Base-by-base conservation (phyloP, 345 rosid species). In the Physaria fendleri region DNA sequence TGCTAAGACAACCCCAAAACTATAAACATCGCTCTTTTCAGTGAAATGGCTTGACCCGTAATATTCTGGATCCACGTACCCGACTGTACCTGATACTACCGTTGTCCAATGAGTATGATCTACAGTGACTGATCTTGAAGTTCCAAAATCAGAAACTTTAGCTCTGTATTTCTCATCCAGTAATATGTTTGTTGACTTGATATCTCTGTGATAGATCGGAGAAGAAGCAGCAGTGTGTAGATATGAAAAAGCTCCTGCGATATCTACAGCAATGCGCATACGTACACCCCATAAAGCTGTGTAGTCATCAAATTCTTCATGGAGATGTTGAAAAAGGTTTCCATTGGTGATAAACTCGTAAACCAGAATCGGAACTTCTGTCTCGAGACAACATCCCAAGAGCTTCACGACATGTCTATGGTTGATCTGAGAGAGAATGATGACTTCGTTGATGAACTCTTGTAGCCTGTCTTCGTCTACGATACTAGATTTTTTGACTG, bases 1-100 rank as follows among this genome's bases (percentile, higher is more conserved):
- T 0, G 43, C n/a, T 4, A 87, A 78, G 24, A 84, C 87, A 2
- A 87, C 85, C 17, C 91, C 91, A 3, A 87, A 84, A 8, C 91
- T 82, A 78, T 84, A 84, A 20, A 84, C 91, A 34, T 84, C 91
- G 0, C 84, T 32, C 79, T 87, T 66, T 8, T 66, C 71, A 1
- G 73, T 68, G 10, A 52, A 68, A 10, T 68, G 73, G 17, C 72
- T 59, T n/a, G 37, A 58, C 9, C 57, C 55, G 12, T 50, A 60
- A 20, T 60, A 59, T 16, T 69, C 74, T 0, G 74, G 74, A 62
- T 69, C 68, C 38, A 69, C 42, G 24, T 54, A 62, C 1, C 72
- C 68, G 2, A 61, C 35, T 2, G 14, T 33, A 12, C 38, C 38
- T 33, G 38, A 33, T 10, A 33, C 38, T 4, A 33, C 13, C 4